phyloP scores from a whole-genome alignment of 2,329 filamentous ascomycete genomes.

The Botrytis pseudocinerea region DNA sequence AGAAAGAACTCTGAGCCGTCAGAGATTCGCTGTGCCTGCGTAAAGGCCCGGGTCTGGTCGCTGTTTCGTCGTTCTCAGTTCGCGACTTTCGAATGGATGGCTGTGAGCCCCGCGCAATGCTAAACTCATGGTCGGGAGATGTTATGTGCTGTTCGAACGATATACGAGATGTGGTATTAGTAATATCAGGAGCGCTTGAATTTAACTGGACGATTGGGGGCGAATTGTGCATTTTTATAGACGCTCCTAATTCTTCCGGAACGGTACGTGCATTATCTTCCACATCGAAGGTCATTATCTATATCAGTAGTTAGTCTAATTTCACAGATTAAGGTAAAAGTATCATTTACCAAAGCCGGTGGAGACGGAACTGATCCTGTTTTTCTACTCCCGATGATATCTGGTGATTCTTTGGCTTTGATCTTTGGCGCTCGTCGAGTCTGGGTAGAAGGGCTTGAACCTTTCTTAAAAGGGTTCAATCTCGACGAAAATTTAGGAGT shows the following conservation, averaged over 20 bases:
- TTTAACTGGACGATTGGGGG: neutral
- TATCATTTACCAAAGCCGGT: neutral
- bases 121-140: neutral
- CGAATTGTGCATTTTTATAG: neutral
- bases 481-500: neutral
- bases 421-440: neutral
- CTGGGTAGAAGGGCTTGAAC: neutral
- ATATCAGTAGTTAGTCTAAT: neutral
- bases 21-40: neutral
- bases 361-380: neutral
- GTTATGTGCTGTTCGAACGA: neutral
- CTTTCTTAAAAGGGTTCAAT: neutral
- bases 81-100: neutral
- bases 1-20: neutral
- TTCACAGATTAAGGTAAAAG: neutral
- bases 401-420: too few species aligned
- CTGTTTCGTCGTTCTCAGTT: neutral
- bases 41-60: neutral
- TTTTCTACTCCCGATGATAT: neutral
- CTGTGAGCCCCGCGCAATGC: neutral
- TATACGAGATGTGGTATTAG: neutral
- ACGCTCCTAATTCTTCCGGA: neutral
- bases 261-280: neutral
- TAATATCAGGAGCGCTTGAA: too few species aligned
- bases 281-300: neutral